These are phyloP conservation scores for Bipolaris oryzae DNA, from an alignment of 2,329 filamentous ascomycete genomes.

Conservation along the genomic window DNA sequence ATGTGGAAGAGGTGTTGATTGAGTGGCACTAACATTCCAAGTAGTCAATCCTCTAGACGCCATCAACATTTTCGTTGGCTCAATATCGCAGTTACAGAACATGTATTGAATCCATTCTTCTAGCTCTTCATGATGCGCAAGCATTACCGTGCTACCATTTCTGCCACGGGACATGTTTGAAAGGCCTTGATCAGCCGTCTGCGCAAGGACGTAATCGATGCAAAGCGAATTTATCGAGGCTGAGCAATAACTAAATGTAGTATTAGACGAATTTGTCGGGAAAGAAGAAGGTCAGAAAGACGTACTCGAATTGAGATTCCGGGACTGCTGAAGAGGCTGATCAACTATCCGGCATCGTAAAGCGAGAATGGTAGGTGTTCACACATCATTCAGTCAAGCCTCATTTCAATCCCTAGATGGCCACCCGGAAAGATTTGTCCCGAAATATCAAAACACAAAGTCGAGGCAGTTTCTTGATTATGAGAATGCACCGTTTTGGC, in stretches of 20 bases:
- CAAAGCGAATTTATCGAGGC: no score
- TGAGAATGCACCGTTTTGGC: constrained; percentile 8
- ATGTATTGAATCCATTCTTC: no score
- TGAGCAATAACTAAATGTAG: no score
- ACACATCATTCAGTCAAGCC: not conserved
- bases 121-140: no score
- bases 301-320: not conserved
- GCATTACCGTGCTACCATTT: not conserved
- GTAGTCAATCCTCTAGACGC: not conserved
- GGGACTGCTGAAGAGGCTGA: not conserved
- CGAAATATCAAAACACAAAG: not conserved
- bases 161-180: not conserved
- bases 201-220: no score
- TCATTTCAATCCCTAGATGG: not conserved
- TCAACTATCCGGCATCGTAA: no score
- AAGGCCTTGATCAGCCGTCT: not conserved
- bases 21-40: not conserved
- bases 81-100: no score
- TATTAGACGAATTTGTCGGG: no score
- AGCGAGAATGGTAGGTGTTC: no score
- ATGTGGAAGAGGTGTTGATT: not conserved
- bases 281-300: no score
- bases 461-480: not conserved
- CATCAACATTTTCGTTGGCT: no score
- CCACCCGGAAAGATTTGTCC: not conserved